phyloP scores from a whole-genome alignment of 2,329 filamentous ascomycete genomes.

The Emmonsiellopsis sp. region DNA sequence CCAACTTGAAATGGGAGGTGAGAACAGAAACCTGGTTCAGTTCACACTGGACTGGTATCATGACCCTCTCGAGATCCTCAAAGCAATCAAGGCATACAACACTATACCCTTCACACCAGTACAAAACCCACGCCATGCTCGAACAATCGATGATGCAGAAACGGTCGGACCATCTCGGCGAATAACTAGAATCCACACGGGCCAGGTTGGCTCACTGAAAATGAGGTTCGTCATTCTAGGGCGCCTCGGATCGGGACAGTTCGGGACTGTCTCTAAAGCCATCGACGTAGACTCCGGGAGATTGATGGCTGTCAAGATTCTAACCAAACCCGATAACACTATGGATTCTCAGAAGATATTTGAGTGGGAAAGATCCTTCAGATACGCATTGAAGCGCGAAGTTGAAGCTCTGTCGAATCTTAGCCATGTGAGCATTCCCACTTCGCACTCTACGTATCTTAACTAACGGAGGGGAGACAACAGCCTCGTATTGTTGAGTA shows the following conservation, averaged over 20 bases:
- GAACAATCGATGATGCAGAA: neutral
- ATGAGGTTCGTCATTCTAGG: conserved; percentile 9
- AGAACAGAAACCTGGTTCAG: conserved; percentile 5
- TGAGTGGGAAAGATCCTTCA: no score
- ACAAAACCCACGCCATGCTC: neutral
- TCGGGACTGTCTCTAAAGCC: conserved; percentile 9
- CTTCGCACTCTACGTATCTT: neutral
- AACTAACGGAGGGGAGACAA: neutral
- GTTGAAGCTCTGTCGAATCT: neutral
- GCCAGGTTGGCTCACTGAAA: neutral
- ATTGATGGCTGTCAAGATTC: conserved; percentile 6
- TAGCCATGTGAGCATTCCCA: neutral
- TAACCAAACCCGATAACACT: conserved; percentile 3
- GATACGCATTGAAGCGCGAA: neutral
- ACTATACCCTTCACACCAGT: neutral
- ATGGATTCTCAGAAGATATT: neutral
- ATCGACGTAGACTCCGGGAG: conserved; percentile 4
- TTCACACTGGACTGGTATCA: conserved; percentile 7
- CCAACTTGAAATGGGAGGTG: conserved; percentile 11
- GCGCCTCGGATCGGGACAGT: conserved; percentile 10
- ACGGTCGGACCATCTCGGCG: neutral
- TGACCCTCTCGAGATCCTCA: neutral
- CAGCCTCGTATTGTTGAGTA: conserved; percentile 13
- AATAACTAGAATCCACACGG: neutral
- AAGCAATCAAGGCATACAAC: neutral